phyloP scores from a whole-genome alignment of 2,329 filamentous ascomycete genomes.

The Kalaharituber pfeilii region DNA sequence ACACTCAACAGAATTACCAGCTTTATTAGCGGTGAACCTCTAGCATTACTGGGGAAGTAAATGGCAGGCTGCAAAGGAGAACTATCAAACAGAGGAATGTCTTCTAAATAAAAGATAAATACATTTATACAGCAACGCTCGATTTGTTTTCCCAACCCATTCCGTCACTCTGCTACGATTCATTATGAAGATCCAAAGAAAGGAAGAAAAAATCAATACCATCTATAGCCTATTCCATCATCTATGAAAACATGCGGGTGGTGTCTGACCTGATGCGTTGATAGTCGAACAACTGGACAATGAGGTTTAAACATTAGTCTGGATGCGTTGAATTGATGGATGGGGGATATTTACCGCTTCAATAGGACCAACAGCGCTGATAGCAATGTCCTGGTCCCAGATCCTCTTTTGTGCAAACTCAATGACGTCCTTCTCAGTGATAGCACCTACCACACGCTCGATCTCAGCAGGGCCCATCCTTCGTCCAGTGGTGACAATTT shows the following conservation, averaged over 20 bases:
- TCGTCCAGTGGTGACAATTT: slow-evolving; percentile 93
- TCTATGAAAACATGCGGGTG: not conserved
- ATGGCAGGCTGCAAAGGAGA: not conserved
- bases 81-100: not conserved
- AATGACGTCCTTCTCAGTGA: slow-evolving; percentile 95
- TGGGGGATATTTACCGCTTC: slow-evolving; percentile 52
- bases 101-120: not conserved
- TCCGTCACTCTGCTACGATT: too few relatives aligned
- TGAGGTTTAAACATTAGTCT: slow-evolving; percentile 19
- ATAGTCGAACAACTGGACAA: slow-evolving; percentile 49
- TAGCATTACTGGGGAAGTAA: not conserved
- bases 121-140: not conserved
- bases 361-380: slow-evolving; percentile 82
- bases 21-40: not conserved
- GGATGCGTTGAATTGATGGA: slow-evolving; percentile 36
- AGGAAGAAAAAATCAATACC: not conserved
- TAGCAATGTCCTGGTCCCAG: slow-evolving; percentile 92
- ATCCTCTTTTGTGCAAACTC: slow-evolving; percentile 85
- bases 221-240: not conserved
- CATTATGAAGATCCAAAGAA: too few relatives aligned
- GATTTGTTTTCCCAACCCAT: not conserved
- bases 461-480: slow-evolving; percentile 85
- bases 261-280: slow-evolving; percentile 60
- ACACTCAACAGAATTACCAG: not conserved
- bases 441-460: slow-evolving; percentile 71